A percentile compares a stretch with the other conserved stretches of the same genome.
Conservation (phyloP, 345 rosid genomes). For the Melaleuca alternifolia region DNA sequence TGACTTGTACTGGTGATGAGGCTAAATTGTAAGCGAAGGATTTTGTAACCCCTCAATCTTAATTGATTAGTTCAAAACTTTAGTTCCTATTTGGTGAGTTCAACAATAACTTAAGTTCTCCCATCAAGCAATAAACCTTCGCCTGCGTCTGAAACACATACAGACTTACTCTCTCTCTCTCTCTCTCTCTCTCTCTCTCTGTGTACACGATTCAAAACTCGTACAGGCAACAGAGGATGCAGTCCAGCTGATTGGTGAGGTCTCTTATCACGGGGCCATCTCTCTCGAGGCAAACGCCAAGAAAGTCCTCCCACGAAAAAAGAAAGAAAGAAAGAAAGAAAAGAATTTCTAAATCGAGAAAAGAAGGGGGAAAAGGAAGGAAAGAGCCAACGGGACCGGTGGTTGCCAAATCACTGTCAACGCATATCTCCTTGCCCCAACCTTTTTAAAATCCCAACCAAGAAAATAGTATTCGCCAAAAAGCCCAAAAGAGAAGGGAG, state of each 20-base stretch:
- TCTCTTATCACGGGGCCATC: background rate
- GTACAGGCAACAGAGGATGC: background rate
- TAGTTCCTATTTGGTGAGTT: background rate
- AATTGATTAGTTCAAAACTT: background rate
- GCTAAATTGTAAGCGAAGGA: background rate
- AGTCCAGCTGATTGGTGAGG: background rate
- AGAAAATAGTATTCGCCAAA: background rate
- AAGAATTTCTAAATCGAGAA: background rate
- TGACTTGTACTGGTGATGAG: background rate
- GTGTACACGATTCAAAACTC: background rate
- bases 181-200: background rate
- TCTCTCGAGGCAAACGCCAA: background rate
- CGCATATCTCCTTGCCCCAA: background rate
- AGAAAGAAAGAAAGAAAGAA: background rate
- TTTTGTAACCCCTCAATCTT: background rate
- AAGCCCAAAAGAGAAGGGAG: background rate
- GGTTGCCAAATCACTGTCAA: conserved; percentile 37
- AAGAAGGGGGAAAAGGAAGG: background rate
- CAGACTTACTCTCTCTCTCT: too few relatives aligned
- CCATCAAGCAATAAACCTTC: background rate
- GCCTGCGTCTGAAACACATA: background rate
- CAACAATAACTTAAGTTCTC: background rate
- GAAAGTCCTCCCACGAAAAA: background rate
- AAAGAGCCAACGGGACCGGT: background rate
- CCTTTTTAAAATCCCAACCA: background rate